Conservation (phyloP, 1,284 basidiomycete species). For the Sphaerobolus stellatus region DNA sequence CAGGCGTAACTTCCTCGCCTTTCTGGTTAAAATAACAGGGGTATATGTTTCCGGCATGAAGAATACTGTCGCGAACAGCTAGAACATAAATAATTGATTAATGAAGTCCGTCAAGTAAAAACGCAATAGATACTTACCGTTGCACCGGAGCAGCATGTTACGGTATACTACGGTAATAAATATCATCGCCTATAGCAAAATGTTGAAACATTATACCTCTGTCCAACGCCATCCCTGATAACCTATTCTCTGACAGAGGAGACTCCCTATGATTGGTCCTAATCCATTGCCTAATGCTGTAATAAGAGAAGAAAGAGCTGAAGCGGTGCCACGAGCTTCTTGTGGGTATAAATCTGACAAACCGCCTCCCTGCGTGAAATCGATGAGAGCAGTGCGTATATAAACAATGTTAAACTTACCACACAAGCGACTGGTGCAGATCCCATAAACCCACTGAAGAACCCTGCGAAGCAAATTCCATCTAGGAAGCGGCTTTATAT, state of each 20-base stretch:
- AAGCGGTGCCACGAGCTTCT: constrained; percentile 31
- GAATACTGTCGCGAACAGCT: constrained; percentile 28
- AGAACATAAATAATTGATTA: neutral
- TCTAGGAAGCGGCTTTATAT: neutral
- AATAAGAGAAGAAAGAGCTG: constrained; percentile 35
- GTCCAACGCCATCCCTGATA: constrained; percentile 38
- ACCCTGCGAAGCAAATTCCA: constrained; percentile 14
- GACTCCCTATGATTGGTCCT: constrained; percentile 28
- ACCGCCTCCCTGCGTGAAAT: constrained; percentile 28
- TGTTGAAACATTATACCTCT: constrained; percentile 7
- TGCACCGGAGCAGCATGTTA: constrained; percentile 30
- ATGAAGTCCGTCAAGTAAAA: neutral
- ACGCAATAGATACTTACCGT: neutral
- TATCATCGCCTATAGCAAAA: neutral
- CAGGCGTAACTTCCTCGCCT: constrained; percentile 30
- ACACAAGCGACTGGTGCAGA: constrained; percentile 33
- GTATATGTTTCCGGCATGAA: constrained; percentile 35
- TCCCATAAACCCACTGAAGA: constrained; percentile 32
- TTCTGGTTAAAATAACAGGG: constrained; percentile 30
- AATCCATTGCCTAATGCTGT: constrained; percentile 26
- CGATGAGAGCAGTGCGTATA: neutral
- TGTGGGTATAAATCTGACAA: constrained; percentile 39
- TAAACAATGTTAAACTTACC: neutral
- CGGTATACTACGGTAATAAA: constrained; percentile 1
- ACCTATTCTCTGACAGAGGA: constrained; percentile 9